Conservation (phyloP, 2,329 filamentous ascomycete genomes). For the Paecilomyces formosus region DNA sequence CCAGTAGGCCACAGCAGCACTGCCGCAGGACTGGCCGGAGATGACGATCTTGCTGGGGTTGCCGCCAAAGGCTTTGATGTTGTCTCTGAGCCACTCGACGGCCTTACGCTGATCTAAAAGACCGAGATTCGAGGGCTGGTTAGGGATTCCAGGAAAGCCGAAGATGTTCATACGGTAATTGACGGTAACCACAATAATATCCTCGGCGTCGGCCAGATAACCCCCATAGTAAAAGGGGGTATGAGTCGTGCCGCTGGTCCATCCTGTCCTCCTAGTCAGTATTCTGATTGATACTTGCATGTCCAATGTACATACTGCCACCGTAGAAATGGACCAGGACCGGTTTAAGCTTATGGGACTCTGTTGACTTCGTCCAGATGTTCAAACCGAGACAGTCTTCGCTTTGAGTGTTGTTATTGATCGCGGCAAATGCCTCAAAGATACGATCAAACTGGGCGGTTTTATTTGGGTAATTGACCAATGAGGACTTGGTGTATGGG, state of each 20-base stretch:
- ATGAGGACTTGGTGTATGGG: slow-evolving; percentile 10
- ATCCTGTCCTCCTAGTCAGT: slow-evolving; percentile 17
- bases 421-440: slow-evolving; percentile 15
- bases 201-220: slow-evolving; percentile 27
- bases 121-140: slow-evolving; percentile 37
- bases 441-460: slow-evolving; percentile 14
- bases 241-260: slow-evolving; percentile 25
- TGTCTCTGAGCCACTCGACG: slow-evolving; percentile 45
- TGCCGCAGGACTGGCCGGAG: slow-evolving; percentile 41
- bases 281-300: neutral
- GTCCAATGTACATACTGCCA: slow-evolving; percentile 21
- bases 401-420: slow-evolving; percentile 30
- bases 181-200: slow-evolving; percentile 35
- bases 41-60: slow-evolving; percentile 39
- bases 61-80: slow-evolving; percentile 47
- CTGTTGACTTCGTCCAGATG: slow-evolving; percentile 19
- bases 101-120: slow-evolving; percentile 47
- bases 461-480: slow-evolving; percentile 13
- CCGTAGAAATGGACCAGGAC: slow-evolving; percentile 38
- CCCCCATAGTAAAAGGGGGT: slow-evolving; percentile 31
- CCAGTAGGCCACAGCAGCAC: slow-evolving; percentile 21
- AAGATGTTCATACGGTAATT: slow-evolving; percentile 40
- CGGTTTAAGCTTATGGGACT: slow-evolving; percentile 18
- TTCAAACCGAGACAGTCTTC: slow-evolving; percentile 31
- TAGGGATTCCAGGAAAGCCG: slow-evolving; percentile 31